Evolutionary conservation across 768 basidiomycete genomes (phyloP).

Genomic region (Leucocoprinus leucothites): DNA sequence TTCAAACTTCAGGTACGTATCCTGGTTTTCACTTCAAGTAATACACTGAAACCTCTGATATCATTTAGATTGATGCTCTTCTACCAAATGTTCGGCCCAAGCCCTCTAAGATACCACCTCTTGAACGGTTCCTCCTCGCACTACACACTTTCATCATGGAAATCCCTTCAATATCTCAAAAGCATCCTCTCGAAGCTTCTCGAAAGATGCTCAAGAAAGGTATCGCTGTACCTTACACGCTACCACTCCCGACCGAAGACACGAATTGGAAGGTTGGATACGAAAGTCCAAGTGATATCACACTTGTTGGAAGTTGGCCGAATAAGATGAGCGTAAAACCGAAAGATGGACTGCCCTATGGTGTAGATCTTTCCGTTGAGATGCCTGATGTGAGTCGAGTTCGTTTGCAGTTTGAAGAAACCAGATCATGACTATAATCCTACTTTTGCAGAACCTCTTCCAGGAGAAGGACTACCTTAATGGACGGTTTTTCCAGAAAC

Average conservation of each 20-base stretch:
- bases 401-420: not conserved
- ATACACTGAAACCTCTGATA: conserved; percentile 9
- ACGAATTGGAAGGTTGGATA: conserved; percentile 89
- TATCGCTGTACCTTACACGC: conserved; percentile 64
- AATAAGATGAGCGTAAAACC: conserved; percentile 72
- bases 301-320: conserved; percentile 84
- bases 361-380: conserved; percentile 78
- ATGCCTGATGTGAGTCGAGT: conserved; percentile 72
- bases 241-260: conserved; percentile 70
- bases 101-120: conserved; percentile 45
- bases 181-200: conserved; percentile 67
- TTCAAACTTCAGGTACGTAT: conserved; percentile 78
- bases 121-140: conserved; percentile 66
- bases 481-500: conserved; percentile 87
- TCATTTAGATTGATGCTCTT: conserved; percentile 68
- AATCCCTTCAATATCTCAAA: conserved; percentile 53
- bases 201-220: conserved; percentile 48
- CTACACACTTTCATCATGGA: conserved; percentile 65
- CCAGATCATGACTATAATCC: no score
- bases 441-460: conserved; percentile 57
- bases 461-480: conserved; percentile 95
- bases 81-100: conserved; percentile 75
- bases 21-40: not conserved
- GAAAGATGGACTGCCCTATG: conserved; percentile 61
- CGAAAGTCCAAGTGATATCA: conserved; percentile 71